phyloP scores from a whole-genome alignment of 805 yeast genomes.

The Saturnispora zaruensis region DNA sequence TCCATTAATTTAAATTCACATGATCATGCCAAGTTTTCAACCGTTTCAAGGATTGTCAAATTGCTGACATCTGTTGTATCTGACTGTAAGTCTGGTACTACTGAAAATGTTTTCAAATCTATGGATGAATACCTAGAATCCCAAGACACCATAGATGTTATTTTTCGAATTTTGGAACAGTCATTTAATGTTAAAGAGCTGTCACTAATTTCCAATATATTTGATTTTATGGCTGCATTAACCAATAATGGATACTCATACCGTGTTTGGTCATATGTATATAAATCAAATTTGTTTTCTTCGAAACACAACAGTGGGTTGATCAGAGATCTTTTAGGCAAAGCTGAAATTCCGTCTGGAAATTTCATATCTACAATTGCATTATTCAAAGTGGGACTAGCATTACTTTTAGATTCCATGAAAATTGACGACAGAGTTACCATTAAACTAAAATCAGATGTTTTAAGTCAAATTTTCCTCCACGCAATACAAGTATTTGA shows the following conservation, averaged over 20 bases:
- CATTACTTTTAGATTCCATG: constrained; percentile 45
- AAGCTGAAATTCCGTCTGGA: constrained; percentile 64
- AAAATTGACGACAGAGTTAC: constrained; percentile 31
- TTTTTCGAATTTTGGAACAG: constrained; percentile 61
- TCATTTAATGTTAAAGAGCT: constrained; percentile 50
- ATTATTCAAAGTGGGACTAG: constrained; percentile 45
- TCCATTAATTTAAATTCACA: constrained; percentile 32
- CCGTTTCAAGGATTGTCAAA: constrained; percentile 41
- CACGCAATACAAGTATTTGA: constrained; percentile 67
- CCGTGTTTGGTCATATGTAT: constrained; percentile 73
- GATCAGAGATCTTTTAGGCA: constrained; percentile 52
- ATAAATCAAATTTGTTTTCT: constrained; percentile 57
- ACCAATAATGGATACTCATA: constrained; percentile 41
- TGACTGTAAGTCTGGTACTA: constrained; percentile 28
- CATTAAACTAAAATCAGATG: constrained; percentile 39
- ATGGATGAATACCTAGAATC: constrained; percentile 31
- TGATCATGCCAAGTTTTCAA: constrained; percentile 30
- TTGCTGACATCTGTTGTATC: constrained; percentile 41
- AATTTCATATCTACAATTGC: constrained; percentile 56
- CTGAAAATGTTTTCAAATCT: constrained; percentile 22
- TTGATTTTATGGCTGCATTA: constrained; percentile 42
- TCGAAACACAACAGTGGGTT: constrained; percentile 57
- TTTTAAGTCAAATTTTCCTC: constrained; percentile 43
- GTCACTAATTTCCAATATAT: constrained; percentile 35
- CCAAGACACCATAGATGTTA: constrained; percentile 38